Percentiles rank a stretch among this genome's conserved stretches.
Evolutionary conservation across 306 rosid species (phyloP).

Genomic region (Quercus parvula): DNA sequence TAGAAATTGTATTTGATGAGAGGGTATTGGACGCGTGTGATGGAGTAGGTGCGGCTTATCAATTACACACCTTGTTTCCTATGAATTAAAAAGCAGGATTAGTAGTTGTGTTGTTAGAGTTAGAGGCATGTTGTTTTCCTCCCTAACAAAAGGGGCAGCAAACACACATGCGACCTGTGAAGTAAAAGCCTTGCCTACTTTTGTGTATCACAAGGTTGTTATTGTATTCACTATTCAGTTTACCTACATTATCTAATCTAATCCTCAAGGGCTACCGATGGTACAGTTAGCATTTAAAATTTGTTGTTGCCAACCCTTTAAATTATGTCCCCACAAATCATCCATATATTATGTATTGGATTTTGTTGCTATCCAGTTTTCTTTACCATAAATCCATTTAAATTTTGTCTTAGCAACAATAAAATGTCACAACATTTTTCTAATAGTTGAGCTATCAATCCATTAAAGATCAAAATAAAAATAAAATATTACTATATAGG

Average conservation of each 20-base stretch:
- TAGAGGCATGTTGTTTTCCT: conserved; percentile 42
- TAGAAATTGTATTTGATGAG: background rate
- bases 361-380: no score
- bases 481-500: no score
- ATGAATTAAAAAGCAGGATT: conserved; percentile 19
- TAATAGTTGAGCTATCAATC: no score
- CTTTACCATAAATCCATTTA: no score
- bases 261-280: background rate
- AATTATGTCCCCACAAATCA: background rate
- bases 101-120: conserved; percentile 4
- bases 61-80: conserved; percentile 35
- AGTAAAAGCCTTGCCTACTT: background rate
- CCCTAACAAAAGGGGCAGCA: conserved; percentile 6
- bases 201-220: conserved; percentile 22
- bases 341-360: background rate
- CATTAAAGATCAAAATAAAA: no score
- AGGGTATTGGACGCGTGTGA: conserved; percentile 39
- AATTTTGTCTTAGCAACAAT: no score
- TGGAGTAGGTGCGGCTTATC: conserved; percentile 36
- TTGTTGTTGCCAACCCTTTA: conserved; percentile 24
- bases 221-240: background rate
- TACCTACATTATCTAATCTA: conserved; percentile 1
- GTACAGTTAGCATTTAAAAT: conserved; percentile 40
- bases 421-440: no score
- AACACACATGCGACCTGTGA: conserved; percentile 57